Conservation (phyloP, 1,284 basidiomycete genomes). For the Mycocalia duriaeana region DNA sequence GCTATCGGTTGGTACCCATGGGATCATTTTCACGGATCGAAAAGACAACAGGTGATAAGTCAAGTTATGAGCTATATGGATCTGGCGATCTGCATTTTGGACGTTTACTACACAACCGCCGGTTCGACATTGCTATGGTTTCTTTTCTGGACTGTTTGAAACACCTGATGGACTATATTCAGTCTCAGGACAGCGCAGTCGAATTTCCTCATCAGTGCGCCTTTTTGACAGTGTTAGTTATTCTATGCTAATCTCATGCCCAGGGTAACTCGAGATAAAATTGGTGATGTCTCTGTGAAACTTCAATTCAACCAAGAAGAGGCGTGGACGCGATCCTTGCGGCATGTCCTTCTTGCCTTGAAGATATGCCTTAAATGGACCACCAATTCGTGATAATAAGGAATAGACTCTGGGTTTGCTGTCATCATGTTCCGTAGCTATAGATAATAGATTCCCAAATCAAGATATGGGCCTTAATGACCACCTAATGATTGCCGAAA, state of each 20-base stretch:
- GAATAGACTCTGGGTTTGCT: too few species aligned
- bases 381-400: conserved; percentile 61
- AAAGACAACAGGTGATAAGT: conserved; percentile 77
- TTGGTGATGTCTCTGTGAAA: conserved; percentile 92
- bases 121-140: conserved; percentile 96
- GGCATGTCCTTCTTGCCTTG: conserved; percentile 85
- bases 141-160: conserved; percentile 92
- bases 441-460: neutral
- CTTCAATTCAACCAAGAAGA: conserved; percentile 94
- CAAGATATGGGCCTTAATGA: too few species aligned
- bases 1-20: conserved; percentile 86
- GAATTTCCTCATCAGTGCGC: conserved; percentile 84
- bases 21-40: conserved; percentile 92
- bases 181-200: conserved; percentile 63
- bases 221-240: conserved; percentile 3
- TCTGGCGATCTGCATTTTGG: conserved; percentile 88
- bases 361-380: conserved; percentile 87
- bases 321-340: conserved; percentile 89
- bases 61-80: conserved; percentile 83
- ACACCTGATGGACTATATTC: conserved; percentile 84
- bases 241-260: conserved; percentile 7
- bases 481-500: neutral
- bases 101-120: conserved; percentile 85
- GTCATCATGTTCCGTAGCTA: conserved; percentile 11
- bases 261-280: conserved; percentile 91